Evolutionary conservation across 495 filamentous ascomycete species (phyloP), one percentile per base, ranked within the genome.

Genomic region (Penicillium odoratum): DNA sequence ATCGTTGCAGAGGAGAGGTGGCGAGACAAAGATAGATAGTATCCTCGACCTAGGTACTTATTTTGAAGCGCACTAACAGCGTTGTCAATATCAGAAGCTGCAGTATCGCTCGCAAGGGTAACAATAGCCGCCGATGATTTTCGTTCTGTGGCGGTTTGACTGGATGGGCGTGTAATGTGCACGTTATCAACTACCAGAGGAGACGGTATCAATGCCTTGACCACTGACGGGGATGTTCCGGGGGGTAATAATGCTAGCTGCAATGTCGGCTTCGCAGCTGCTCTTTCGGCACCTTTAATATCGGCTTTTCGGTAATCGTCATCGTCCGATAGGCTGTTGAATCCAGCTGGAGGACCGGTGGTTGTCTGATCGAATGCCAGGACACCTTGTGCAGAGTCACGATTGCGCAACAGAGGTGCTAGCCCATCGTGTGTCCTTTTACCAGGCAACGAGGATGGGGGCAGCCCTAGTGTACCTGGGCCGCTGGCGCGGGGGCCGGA

Each of bases 261-360:
- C n/a, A 98, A 67, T 0, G 92, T 96, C n/a, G 92, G 93, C 66
- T 91, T 93, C 15, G 93, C 85, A 53, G 85, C 84, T 38, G 87
- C 86, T 60, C 85, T 88, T 59, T 94, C 90, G 34, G 85, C 85
- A 11, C 84, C 81, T 53, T 76, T 79, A 46, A 70, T 55, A 56
- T 78, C 76, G 11, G 70, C 66, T 34, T 65, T 58, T 13, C 70
- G 70, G 49, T 86, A 78, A 43, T 82, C 74, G 60, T 82, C 78
- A 58, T 85, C 78, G 47, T 83, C 79, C 7, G 73, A 78, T 5
- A 66, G 64, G 49, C 29, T 63, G 45, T 78, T 74, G 62, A 86
- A 83, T 7, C 73, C 81, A 15, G 77, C 66, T 13, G 72, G 73
- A 8, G 77, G 65, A 18, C 62, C 62, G 43, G 70, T 49, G 10